Conservation (phyloP, 257 asterid species). For the Solanum corneliomulleri region DNA sequence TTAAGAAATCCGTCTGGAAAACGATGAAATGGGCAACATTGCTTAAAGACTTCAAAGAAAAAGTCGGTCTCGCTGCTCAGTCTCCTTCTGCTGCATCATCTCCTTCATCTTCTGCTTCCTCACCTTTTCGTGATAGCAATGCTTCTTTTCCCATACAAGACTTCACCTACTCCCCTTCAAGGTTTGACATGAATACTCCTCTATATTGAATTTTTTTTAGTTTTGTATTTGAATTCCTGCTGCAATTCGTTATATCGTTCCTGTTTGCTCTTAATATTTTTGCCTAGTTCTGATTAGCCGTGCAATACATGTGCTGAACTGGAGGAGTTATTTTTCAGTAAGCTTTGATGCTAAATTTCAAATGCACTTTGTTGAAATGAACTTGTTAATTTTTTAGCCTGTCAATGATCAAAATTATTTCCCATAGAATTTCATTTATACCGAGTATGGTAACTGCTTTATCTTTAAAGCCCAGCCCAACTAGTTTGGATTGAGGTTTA, state of each 20-base stretch:
- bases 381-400: neutral
- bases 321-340: too few species aligned
- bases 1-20: constrained; percentile 46
- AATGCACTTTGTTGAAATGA: neutral
- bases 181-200: constrained; percentile 27
- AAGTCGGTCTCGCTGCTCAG: constrained; percentile 77
- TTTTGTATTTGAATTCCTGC: neutral
- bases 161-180: constrained; percentile 51
- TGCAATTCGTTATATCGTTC: neutral
- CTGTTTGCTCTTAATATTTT: neutral
- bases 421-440: neutral
- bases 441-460: neutral
- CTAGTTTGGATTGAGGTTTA: neutral
- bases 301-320: neutral
- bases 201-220: neutral
- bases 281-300: neutral
- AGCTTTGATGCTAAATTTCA: neutral
- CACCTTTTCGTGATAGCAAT: constrained; percentile 46
- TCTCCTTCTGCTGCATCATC: constrained; percentile 44
- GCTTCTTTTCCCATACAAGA: constrained; percentile 40
- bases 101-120: constrained; percentile 32
- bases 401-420: neutral
- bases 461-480: neutral
- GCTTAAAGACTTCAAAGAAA: constrained; percentile 95
- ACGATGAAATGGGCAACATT: constrained; percentile 99